Evolutionary conservation across 108 stramenopile species (phyloP).

Genomic region (Conticribra guillardii): DNA sequence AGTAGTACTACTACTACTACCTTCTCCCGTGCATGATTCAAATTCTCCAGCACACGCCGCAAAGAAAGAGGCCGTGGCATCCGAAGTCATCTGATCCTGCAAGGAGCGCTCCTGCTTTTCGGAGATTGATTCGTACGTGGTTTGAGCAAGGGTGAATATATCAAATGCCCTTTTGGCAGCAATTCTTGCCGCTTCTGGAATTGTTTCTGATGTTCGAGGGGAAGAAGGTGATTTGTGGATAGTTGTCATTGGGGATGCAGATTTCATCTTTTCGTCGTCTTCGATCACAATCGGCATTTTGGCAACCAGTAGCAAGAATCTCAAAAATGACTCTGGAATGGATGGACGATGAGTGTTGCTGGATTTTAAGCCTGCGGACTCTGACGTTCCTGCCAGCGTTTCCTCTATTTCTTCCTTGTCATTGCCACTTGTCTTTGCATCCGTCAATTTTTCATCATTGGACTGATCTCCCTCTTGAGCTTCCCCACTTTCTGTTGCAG

Average conservation of each 20-base stretch:
- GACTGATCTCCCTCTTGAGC: no score
- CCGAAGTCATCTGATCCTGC: conserved; percentile 4
- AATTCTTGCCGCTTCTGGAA: conserved; percentile 4
- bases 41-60: conserved; percentile 30
- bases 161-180: conserved; percentile 32
- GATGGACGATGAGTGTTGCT: background rate
- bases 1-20: background rate
- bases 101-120: background rate
- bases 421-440: background rate
- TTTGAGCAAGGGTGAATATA: conserved; percentile 11
- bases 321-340: conserved; percentile 42
- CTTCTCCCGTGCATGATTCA: background rate
- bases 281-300: conserved; percentile 26
- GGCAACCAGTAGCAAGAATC: conserved; percentile 29
- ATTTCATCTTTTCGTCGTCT: conserved; percentile 8
- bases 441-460: no score
- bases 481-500: no score
- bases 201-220: conserved; percentile 10
- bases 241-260: conserved; percentile 8
- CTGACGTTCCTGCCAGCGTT: background rate
- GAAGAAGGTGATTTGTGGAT: background rate
- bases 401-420: background rate
- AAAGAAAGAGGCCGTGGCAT: conserved; percentile 39
- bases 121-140: conserved; percentile 15
- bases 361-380: background rate